phyloP scores from a whole-genome alignment of 75 land plant genomes.

The Picea sitchensis region DNA sequence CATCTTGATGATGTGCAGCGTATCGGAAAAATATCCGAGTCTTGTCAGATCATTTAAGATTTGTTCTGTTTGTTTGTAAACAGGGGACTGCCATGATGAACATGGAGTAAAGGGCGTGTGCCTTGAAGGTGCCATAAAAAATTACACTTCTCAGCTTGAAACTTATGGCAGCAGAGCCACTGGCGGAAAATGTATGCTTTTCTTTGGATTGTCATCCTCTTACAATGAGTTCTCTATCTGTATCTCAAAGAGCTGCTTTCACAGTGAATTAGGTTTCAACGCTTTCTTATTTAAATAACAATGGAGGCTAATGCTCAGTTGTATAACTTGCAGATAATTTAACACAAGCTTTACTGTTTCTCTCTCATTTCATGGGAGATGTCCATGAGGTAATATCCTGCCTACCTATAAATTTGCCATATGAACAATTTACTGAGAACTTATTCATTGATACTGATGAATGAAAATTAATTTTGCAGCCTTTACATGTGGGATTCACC shows the following conservation, averaged over 20 bases:
- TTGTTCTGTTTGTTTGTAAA: not conserved
- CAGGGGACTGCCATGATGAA: slow-evolving; percentile 84
- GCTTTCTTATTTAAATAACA: too few species aligned
- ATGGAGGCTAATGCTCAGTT: too few species aligned
- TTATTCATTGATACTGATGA: not conserved
- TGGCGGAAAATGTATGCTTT: slow-evolving; percentile 7
- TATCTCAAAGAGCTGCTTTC: too few species aligned
- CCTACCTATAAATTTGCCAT: not conserved
- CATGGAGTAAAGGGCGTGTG: slow-evolving; percentile 52
- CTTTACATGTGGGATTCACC: slow-evolving; percentile 85
- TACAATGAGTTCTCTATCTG: too few species aligned
- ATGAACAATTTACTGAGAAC: not conserved
- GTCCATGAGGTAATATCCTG: slow-evolving; percentile 40
- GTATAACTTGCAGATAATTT: slow-evolving; percentile 35
- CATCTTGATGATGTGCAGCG: too few species aligned
- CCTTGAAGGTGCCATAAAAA: slow-evolving; percentile 70
- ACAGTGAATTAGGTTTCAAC: too few species aligned
- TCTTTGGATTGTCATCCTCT: too few species aligned
- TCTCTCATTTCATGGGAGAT: slow-evolving; percentile 60
- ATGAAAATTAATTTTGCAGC: slow-evolving; percentile 29
- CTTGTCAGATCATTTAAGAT: too few species aligned
- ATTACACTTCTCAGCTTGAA: slow-evolving; percentile 63
- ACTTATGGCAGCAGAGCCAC: slow-evolving; percentile 13
- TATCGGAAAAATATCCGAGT: too few species aligned
- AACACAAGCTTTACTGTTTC: slow-evolving; percentile 53